phyloP scores from a whole-genome alignment of 176 grass and related monocot genomes.

The Lolium rigidum region DNA sequence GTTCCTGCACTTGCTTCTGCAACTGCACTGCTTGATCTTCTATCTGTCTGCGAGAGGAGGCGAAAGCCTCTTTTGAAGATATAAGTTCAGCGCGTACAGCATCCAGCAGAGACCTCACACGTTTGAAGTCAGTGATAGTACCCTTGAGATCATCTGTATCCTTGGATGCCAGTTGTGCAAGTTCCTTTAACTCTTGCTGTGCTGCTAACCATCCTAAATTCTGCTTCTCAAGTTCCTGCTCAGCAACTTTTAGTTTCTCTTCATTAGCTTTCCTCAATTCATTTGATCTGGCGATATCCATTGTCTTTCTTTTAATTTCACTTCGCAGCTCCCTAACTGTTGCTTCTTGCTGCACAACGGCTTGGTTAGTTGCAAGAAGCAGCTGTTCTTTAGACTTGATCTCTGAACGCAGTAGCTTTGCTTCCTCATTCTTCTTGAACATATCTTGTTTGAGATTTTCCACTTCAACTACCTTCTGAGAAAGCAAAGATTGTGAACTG shows the following conservation, averaged over 20 bases:
- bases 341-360: constrained; percentile 58
- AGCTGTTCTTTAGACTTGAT: constrained; percentile 62
- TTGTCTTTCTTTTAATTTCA: constrained; percentile 66
- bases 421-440: constrained; percentile 70
- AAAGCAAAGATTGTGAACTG: constrained; percentile 56
- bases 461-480: constrained; percentile 66
- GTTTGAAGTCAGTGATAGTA: constrained; percentile 59
- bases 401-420: constrained; percentile 51
- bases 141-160: constrained; percentile 59
- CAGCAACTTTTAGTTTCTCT: constrained; percentile 57
- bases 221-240: constrained; percentile 68
- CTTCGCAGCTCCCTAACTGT: constrained; percentile 48
- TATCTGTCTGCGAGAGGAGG: constrained; percentile 61
- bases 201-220: constrained; percentile 68
- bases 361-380: constrained; percentile 54
- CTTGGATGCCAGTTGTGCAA: constrained; percentile 55
- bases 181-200: constrained; percentile 72
- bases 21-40: constrained; percentile 65
- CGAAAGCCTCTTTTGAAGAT: constrained; percentile 70
- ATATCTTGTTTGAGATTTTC: constrained; percentile 68
- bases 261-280: constrained; percentile 59
- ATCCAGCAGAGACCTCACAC: constrained; percentile 72
- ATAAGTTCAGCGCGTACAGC: constrained; percentile 73
- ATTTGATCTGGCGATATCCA: constrained; percentile 61
- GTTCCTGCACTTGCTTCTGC: constrained; percentile 57